Evolutionary conservation across 2,329 filamentous ascomycete species (phyloP).

Genomic region (Ceratocystis alfenasii): DNA sequence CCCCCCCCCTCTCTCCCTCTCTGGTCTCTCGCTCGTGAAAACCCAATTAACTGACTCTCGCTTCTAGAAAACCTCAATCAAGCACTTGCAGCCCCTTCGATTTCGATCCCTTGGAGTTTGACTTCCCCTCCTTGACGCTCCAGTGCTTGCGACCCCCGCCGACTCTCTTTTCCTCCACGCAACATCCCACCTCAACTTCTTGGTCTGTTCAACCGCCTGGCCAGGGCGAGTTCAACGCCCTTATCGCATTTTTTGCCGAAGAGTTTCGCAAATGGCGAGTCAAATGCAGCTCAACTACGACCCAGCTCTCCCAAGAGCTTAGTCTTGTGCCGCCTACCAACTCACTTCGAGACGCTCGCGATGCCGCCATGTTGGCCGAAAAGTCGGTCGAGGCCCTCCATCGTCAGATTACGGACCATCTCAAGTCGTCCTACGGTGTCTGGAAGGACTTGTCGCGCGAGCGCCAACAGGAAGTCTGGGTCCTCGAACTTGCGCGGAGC

Average conservation of each 20-base stretch:
- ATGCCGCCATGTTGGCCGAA: constrained; percentile 39
- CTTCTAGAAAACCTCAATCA: constrained; percentile 17
- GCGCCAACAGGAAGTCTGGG: constrained; percentile 48
- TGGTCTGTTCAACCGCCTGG: constrained; percentile 72
- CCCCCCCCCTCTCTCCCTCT: neutral
- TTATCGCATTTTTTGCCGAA: constrained; percentile 54
- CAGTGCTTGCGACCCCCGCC: constrained; percentile 69
- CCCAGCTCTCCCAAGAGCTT: constrained; percentile 40
- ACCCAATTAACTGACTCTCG: neutral
- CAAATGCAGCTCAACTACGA: constrained; percentile 39
- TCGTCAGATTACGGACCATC: constrained; percentile 58
- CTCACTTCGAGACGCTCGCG: constrained; percentile 34
- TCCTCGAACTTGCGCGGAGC: constrained; percentile 48
- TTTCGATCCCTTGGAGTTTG: constrained; percentile 74
- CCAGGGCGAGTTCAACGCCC: constrained; percentile 58
- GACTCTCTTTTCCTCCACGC: constrained; percentile 69
- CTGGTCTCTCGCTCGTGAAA: neutral
- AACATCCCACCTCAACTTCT: constrained; percentile 63
- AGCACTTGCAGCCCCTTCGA: constrained; percentile 46
- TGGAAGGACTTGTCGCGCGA: constrained; percentile 56
- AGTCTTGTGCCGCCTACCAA: constrained; percentile 33
- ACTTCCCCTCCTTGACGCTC: constrained; percentile 74
- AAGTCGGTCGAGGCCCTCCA: constrained; percentile 49
- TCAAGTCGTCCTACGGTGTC: constrained; percentile 63
- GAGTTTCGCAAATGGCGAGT: constrained; percentile 56